A percentile compares a stretch with the other conserved stretches of the same genome.
Evolutionary conservation across 179 eudicot genomes (phyloP).

Genomic region (Pouteria campechiana): DNA sequence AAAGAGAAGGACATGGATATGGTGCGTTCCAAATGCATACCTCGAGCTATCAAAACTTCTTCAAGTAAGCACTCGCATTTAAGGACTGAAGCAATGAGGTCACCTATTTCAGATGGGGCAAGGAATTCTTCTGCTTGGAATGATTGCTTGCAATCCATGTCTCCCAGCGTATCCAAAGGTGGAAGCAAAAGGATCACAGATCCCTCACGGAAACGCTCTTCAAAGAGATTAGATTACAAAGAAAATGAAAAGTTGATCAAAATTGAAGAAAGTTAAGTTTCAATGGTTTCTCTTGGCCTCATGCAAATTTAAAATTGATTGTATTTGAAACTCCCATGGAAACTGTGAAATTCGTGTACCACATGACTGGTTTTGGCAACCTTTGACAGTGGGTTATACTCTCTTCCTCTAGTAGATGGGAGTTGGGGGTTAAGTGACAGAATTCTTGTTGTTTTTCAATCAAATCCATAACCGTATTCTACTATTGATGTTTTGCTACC

Average conservation of each 20-base stretch:
- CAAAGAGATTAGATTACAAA: conserved; percentile 27
- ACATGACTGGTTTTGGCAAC: no score
- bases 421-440: no score
- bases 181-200: conserved; percentile 61
- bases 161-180: conserved; percentile 30
- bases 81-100: conserved; percentile 71
- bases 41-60: conserved; percentile 53
- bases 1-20: conserved; percentile 34
- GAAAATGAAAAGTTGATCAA: conserved; percentile 53
- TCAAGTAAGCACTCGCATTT: conserved; percentile 61
- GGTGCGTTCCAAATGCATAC: conserved; percentile 55
- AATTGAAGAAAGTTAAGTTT: conserved; percentile 89
- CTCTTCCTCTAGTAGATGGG: no score
- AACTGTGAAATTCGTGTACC: no score
- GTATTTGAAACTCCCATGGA: no score
- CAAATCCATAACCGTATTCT: no score
- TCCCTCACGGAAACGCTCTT: conserved; percentile 24
- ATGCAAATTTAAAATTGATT: no score
- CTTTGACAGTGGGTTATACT: no score
- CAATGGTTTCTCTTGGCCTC: conserved; percentile 8
- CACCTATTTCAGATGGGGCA: conserved; percentile 70
- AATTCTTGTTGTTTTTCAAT: no score
- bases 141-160: conserved; percentile 28
- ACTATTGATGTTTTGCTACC: no score
- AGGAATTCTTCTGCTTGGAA: conserved; percentile 47